Base-by-base conservation (phyloP, 2,329 filamentous ascomycete species). In the Calonectria pteridis region DNA sequence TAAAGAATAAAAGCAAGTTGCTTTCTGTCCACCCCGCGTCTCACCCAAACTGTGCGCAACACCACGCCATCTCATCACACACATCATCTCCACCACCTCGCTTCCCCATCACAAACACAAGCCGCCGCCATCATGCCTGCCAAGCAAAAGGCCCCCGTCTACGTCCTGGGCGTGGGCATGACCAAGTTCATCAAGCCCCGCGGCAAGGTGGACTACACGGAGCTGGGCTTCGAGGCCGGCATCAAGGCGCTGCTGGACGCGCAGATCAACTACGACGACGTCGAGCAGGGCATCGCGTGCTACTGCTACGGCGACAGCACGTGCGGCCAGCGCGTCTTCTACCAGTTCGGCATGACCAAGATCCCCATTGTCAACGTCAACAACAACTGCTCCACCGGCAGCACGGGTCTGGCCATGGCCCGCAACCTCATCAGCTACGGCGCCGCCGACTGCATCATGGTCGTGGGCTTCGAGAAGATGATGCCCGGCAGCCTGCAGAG, bases 401-500 rank as follows among this genome's bases (percentile, higher is more conserved):
- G 93, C 6, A 98, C 96, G 0, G 97, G 96, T 11, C 87, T 98
- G 72, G 93, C 93, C 82, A 93, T 98, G 90, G 97, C 91, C 2
- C 89, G 95, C 40, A 95, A 93, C 67, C 89, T 97, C 83, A 93
- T 98, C 79, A 89, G 92, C 9, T 90, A 94, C 79, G 96, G 96
- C 40, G 94, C 91, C 18, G 94, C 95, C 1, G 94, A 98, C 85
- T 98, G 95, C 83, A 92, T 98, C 26, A 87, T 98, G 74, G 96
- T 98, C 1, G 92, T 98, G 26, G 97, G 96, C 5, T 98, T 98
- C 81, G 97, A 98, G 89, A 98, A 98, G 91, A 98, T 98, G 96
- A 96, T 93, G 86, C 93, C 94, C 0, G 96, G 96, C n/a, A 94
- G 92, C 78, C 88, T 98, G 77, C 93, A 96, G 87, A 91, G 88